phyloP scores from a whole-genome alignment of 805 yeast genomes.

The Candida khao-thaluensis region DNA sequence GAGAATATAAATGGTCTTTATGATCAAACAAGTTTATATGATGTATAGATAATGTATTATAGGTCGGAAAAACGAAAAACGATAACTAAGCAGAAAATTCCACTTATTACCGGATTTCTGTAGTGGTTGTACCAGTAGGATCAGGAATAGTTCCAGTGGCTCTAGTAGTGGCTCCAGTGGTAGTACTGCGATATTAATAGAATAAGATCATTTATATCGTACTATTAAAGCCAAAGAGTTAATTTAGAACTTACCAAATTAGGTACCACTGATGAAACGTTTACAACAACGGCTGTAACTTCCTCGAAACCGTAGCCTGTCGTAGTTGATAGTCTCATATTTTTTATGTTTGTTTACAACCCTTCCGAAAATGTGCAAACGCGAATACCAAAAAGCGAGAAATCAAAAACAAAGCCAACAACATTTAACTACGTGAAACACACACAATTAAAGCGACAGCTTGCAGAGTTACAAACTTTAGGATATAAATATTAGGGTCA shows the following conservation, averaged over 20 bases:
- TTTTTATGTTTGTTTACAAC: constrained; percentile 8
- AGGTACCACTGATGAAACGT: too few relatives aligned
- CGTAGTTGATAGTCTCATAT: neutral
- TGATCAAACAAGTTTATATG: neutral
- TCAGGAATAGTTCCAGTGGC: too few relatives aligned
- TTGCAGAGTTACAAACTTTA: neutral
- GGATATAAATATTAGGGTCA: neutral
- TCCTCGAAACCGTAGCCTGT: neutral
- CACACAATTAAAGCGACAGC: neutral
- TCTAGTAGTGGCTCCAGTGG: too few relatives aligned
- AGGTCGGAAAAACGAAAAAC: neutral
- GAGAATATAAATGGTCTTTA: constrained; percentile 30
- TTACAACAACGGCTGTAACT: neutral
- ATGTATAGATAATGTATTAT: neutral
- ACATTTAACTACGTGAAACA: constrained; percentile 6
- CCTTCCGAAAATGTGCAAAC: constrained; percentile 9
- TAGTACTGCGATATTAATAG: too few relatives aligned
- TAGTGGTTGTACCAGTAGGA: too few relatives aligned
- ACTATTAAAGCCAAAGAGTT: too few relatives aligned
- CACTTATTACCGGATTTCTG: too few relatives aligned
- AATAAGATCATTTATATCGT: too few relatives aligned
- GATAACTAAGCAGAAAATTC: too few relatives aligned
- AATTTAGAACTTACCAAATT: too few relatives aligned
- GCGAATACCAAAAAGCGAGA: constrained; percentile 16
- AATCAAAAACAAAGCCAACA: constrained; percentile 14